A percentile compares a stretch with the other conserved stretches of the same genome.
These are phyloP conservation scores for Lactuca sativa DNA, from an alignment of 129 eudicot species.

Conservation along the genomic window DNA sequence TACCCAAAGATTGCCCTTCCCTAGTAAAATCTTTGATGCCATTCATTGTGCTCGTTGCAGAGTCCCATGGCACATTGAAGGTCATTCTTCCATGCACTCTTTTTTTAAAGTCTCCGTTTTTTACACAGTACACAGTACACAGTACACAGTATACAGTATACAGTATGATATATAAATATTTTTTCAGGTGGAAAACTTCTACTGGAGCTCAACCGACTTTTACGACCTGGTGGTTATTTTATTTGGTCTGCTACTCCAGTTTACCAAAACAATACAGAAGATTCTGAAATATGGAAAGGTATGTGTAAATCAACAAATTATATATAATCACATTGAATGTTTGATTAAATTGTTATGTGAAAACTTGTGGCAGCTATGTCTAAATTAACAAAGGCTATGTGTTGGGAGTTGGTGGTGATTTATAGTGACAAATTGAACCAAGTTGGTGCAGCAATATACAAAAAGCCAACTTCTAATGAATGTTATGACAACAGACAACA, in stretches of 20 bases:
- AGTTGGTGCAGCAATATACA: slow-evolving; percentile 44
- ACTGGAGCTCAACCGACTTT: slow-evolving; percentile 54
- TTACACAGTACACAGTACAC: neutral
- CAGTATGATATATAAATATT: neutral
- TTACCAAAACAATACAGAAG: slow-evolving; percentile 43
- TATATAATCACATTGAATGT: neutral
- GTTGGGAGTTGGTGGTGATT: slow-evolving; percentile 47
- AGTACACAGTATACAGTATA: neutral
- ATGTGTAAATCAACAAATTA: neutral
- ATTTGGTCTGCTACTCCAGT: slow-evolving; percentile 74
- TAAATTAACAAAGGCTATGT: slow-evolving; percentile 51
- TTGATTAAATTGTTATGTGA: slow-evolving; percentile 17
- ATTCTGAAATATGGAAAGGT: slow-evolving; percentile 61
- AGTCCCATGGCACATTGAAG: slow-evolving; percentile 67
- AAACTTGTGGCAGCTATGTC: slow-evolving; percentile 47
- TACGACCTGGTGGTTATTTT: slow-evolving; percentile 64
- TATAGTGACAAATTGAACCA: slow-evolving; percentile 37
- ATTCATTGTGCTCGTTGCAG: slow-evolving; percentile 71
- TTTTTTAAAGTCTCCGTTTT: no score
- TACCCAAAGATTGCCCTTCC: slow-evolving; percentile 57
- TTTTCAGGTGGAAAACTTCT: slow-evolving; percentile 61
- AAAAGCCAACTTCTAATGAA: slow-evolving; percentile 31
- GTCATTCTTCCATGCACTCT: slow-evolving; percentile 20
- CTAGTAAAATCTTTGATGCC: slow-evolving; percentile 49
- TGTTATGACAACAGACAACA: slow-evolving; percentile 32